Conservation (phyloP, 805 yeast species). For the Monosporozyma solicola region DNA sequence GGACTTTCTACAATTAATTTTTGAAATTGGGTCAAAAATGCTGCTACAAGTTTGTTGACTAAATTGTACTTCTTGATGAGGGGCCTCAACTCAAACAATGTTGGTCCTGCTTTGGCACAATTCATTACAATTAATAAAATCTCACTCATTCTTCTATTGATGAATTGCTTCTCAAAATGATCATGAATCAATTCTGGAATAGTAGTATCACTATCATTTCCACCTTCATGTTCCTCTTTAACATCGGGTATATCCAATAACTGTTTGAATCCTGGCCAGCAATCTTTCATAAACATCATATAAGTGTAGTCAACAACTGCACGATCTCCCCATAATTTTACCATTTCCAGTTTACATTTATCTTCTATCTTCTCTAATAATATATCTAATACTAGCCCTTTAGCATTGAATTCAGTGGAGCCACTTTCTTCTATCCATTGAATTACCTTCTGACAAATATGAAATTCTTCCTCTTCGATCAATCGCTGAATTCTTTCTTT, state of each 20-base stretch:
- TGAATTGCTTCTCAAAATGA: not conserved
- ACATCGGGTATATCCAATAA: constrained; percentile 25
- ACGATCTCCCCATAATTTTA: constrained; percentile 12
- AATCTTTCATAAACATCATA: constrained; percentile 19
- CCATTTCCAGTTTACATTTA: constrained; percentile 15
- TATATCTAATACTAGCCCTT: constrained; percentile 15
- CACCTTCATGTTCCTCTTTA: not conserved
- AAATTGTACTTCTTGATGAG: not conserved
- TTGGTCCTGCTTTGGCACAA: not conserved
- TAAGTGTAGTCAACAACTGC: constrained; percentile 21
- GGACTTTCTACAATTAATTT: not conserved
- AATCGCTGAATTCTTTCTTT: constrained; percentile 9
- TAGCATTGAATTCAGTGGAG: constrained; percentile 9
- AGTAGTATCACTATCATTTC: not conserved
- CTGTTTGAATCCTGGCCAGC: constrained; percentile 20
- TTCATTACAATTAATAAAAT: not conserved
- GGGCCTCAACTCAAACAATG: not conserved
- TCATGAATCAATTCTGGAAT: not conserved
- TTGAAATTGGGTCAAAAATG: not conserved
- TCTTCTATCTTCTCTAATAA: constrained; percentile 14
- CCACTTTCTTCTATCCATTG: constrained; percentile 20
- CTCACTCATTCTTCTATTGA: not conserved
- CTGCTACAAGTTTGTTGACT: not conserved
- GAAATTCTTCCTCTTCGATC: constrained; percentile 22
- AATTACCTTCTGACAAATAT: constrained; percentile 13